phyloP scores from a whole-genome alignment of 1,139 yeast species.

The Magnusiomyces tetraspermus region DNA sequence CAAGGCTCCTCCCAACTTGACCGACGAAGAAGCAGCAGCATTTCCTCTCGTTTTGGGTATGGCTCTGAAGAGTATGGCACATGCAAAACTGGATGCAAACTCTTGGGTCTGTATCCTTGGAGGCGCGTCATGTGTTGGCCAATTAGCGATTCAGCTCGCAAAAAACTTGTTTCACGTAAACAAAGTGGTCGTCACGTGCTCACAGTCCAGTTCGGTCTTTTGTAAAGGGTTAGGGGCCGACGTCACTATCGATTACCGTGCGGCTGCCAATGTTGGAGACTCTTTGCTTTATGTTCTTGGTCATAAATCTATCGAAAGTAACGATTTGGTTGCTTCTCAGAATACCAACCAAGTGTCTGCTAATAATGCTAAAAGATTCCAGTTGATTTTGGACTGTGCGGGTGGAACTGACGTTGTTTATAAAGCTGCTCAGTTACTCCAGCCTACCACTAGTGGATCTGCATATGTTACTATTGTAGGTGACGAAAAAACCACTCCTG shows the following conservation, averaged over 20 bases:
- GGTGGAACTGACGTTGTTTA: slow-evolving; percentile 28
- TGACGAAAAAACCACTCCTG: slow-evolving; percentile 31
- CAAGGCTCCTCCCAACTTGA: slow-evolving; percentile 41
- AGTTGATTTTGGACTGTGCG: slow-evolving; percentile 14
- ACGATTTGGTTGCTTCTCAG: slow-evolving; percentile 7
- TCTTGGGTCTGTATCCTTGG: slow-evolving; percentile 53
- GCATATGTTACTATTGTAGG: slow-evolving; percentile 47
- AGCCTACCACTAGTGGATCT: slow-evolving; percentile 35
- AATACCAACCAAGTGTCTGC: slow-evolving; percentile 1
- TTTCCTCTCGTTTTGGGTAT: slow-evolving; percentile 51
- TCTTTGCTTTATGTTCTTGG: slow-evolving; percentile 10
- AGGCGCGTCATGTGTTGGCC: slow-evolving; percentile 66
- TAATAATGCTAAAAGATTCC: slow-evolving; percentile 7
- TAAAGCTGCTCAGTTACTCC: slow-evolving; percentile 31
- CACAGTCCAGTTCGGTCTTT: slow-evolving; percentile 31
- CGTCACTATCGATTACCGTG: slow-evolving; percentile 43
- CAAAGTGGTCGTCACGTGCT: slow-evolving; percentile 38
- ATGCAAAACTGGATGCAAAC: slow-evolving; percentile 25
- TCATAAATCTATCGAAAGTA: slow-evolving; percentile 9
- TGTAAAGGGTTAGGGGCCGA: slow-evolving; percentile 46
- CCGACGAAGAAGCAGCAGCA: slow-evolving; percentile 49
- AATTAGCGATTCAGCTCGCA: slow-evolving; percentile 49
- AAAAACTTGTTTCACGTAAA: slow-evolving; percentile 37
- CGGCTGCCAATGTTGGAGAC: slow-evolving; percentile 18
- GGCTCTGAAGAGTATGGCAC: slow-evolving; percentile 40